phyloP scores from a whole-genome alignment of 1,284 basidiomycete species.

The Laetiporus sulphureus region DNA sequence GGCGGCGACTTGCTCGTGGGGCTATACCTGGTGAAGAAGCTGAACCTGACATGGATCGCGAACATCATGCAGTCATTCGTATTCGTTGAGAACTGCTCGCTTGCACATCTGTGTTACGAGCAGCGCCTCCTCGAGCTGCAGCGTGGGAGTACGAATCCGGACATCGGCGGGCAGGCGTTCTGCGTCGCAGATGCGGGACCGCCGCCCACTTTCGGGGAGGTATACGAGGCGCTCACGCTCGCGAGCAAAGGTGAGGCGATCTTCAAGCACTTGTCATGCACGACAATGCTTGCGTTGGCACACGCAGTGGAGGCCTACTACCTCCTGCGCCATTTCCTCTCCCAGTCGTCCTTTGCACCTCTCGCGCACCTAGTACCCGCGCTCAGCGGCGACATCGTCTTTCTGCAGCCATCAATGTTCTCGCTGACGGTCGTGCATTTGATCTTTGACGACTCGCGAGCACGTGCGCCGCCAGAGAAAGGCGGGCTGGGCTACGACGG shows the following conservation, averaged over 20 bases:
- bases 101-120: constrained; percentile 68
- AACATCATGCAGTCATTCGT: constrained; percentile 54
- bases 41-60: constrained; percentile 57
- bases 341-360: constrained; percentile 24
- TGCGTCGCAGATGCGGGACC: constrained; percentile 56
- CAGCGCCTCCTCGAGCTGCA: constrained; percentile 47
- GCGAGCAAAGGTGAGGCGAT: constrained; percentile 32
- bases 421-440: constrained; percentile 56
- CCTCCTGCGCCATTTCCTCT: constrained; percentile 34
- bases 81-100: constrained; percentile 69
- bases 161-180: constrained; percentile 68
- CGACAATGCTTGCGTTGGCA: constrained; percentile 46
- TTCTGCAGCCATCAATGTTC: constrained; percentile 65
- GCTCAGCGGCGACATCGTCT: constrained; percentile 47
- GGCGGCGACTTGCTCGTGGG: constrained; percentile 64
- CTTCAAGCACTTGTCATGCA: constrained; percentile 49
- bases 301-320: constrained; percentile 51
- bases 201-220: constrained; percentile 53
- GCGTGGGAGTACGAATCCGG: constrained; percentile 38
- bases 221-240: constrained; percentile 34
- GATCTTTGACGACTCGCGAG: constrained; percentile 65
- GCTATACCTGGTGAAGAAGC: constrained; percentile 49
- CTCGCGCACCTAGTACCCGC: constrained; percentile 39
- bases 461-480: constrained; percentile 45
- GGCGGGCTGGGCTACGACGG: constrained; percentile 60